Conservation (phyloP, 306 rosid species). For the Dalbergia cochinchinensis region DNA sequence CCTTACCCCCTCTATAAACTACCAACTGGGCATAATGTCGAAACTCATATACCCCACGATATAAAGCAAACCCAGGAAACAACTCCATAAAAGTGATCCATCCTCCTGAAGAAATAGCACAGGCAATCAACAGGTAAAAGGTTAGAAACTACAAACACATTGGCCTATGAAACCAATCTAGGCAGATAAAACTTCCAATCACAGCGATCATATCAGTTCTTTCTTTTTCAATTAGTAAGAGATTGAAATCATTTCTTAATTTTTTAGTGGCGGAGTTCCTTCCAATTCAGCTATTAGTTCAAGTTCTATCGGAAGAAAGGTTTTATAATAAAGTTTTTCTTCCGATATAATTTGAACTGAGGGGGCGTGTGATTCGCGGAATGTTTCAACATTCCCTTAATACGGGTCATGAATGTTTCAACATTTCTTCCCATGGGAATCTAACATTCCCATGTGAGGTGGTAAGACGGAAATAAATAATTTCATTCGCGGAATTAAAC, state of each 20-base stretch:
- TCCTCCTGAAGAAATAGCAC: slow-evolving; percentile 55
- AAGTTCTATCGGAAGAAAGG: too few species aligned
- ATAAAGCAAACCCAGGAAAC: slow-evolving; percentile 83
- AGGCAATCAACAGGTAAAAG: slow-evolving; percentile 32
- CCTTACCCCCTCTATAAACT: slow-evolving; percentile 50
- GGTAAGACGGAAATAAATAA: too few species aligned
- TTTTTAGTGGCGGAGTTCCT: slow-evolving; percentile 14
- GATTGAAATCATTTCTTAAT: slow-evolving; percentile 16
- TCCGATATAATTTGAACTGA: not conserved
- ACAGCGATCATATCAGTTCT: slow-evolving; percentile 7
- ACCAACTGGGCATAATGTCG: slow-evolving; percentile 53
- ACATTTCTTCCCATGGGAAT: too few species aligned
- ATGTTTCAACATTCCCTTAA: too few species aligned
- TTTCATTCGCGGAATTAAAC: too few species aligned
- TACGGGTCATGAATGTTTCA: too few species aligned
- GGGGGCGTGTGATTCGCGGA: too few species aligned
- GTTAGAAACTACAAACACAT: slow-evolving; percentile 31
- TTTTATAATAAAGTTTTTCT: too few species aligned
- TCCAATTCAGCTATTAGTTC: slow-evolving; percentile 2
- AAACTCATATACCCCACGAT: slow-evolving; percentile 81
- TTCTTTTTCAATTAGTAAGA: slow-evolving; percentile 8
- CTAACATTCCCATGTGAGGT: too few species aligned
- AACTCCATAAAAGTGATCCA: slow-evolving; percentile 73
- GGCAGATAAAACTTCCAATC: slow-evolving; percentile 10
- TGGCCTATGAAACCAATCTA: slow-evolving; percentile 4